Base-by-base conservation (phyloP, 441 rosid genomes). In the Codiaeum variegatum region DNA sequence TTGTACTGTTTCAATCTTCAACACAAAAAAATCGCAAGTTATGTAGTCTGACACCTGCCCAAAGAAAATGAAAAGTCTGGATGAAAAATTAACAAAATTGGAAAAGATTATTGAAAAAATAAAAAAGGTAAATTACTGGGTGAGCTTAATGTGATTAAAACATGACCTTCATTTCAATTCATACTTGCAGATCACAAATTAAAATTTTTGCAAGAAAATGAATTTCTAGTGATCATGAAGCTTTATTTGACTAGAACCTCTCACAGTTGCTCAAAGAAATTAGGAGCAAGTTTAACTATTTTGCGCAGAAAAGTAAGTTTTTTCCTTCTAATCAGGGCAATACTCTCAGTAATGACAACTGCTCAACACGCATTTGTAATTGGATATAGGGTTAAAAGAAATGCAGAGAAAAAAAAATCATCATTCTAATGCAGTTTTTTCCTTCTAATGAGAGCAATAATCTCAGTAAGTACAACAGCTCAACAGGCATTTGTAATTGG, bases 21-120 rank as follows among this genome's bases (percentile, higher is more conserved):
- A 16, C 36, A 74, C 38, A 63, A 44, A 60, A 31, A 18, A 40
- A 66, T 7, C 34, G 69, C 31, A 72, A n/a, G 2, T 31, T 62
- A 62, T 62, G 36, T 51, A 58, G 28, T 69, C 71, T 49, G 67
- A 67, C 4, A 52, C 79, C 88, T 82, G 85, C 58, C 59, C 28
- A 19, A 75, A 75, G 56, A 47, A 71, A 51, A 36, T 36, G 34
- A 67, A 75, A 40, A 9, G 62, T 58, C 42, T 13, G n/a, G 61
- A 21, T 56, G 19, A 68, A 13, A 69, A 40, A 40, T 40, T 40
- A 40, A 40, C 44, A 1, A 40, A 40, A 40, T 40, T 40, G 44
- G 44, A 40, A 40, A 40, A 40, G 44, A 40, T 40, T 9, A 13
- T 40, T 40, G 12, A 10, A 38, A 38, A 32, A 32, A 32, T 32